Base-by-base conservation (phyloP, 2,329 filamentous ascomycete genomes). In the Plectosphaerella plurivora region DNA sequence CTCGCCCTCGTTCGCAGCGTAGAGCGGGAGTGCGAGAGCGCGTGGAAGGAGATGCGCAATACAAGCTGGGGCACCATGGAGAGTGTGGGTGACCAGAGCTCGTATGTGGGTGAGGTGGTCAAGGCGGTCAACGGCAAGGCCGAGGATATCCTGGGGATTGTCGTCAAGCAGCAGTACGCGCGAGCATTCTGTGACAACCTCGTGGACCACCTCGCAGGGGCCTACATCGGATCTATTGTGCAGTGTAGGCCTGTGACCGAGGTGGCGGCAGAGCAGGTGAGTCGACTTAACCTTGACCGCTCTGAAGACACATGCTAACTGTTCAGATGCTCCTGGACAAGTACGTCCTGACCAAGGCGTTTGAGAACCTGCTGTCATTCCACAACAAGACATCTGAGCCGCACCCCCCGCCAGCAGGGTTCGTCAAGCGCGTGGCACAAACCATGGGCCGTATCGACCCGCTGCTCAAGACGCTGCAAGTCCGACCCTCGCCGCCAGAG, bases 1-100 rank as follows among this genome's bases (percentile, higher is more conserved):
- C 79, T 94, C 48, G 83, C 88, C 0, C 77, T 99, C 45, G 92
- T 97, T 5, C 86, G 89, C 55, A 87, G 86, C 62, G 89, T 96
- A 5, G 92, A 96, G 65, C 68, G 86, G 1, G 87, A 88, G 50
- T 88, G 91, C 61, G 93, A 97, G 58, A 83, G 88, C 0, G 86
- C 87, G 15, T 99, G 93, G 94, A 84, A 92, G 52, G 94, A 97
- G 73, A 99, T 99, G 94, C 88, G 87, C 57, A 96, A 97, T 65
- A 96, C 88, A 1, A 89, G 92, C 47, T 99, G 94, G 94, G 89
- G 87, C 68, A 91, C 88, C 58, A 89, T 99, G 77, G 94, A 97
- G 61, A 88, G 82, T 54, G 94, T 96, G 4, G 90, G 90, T 45
- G 94, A 99, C 67, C 91, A 97, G 65, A 97, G 91, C 69, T 86